Base-by-base conservation (phyloP, 176 grass and related monocot genomes). In the Chloris gayana region DNA sequence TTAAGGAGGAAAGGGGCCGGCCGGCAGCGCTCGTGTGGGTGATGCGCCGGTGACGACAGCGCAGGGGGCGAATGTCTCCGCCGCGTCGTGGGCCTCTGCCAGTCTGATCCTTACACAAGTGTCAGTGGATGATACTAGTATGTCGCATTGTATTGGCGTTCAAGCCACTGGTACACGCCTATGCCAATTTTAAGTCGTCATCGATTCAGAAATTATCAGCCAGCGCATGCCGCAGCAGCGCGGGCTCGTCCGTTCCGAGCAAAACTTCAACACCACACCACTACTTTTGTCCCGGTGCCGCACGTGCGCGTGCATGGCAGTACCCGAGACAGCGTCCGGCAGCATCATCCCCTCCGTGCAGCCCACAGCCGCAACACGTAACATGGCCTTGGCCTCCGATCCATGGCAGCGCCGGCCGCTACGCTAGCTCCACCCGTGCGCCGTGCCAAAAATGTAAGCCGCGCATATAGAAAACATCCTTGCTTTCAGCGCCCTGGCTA, bases 1-100 rank as follows among this genome's bases (percentile, higher is more conserved):
- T 51, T 24, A 47, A 30, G 47, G 22, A 76, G 66, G 44, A 4
- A 53, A 0, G 50, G 82, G n/a, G n/a, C n/a, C n/a, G n/a, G 82
- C 63, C 56, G 54, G 10, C 41, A 24, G 77, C 31, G 85, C 80
- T 69, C 89, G 89, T 88, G 85, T 80, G 83, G 78, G 70, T 83
- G 79, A 83, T 56, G 75, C 65, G 46, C 30, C 69, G 68, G 79
- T 86, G 90, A 85, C 90, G 83, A 57, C 66, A 84, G 73, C 51
- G 53, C 34, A 18, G 18, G 41, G 69, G 65, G 73, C 86, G 82
- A 86, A 86, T 92, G 86, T 83, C 73, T 78, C 79, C 78, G 86
- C 78, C 82, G 85, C 73, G 67, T 76, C 73, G 73, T 80, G 42
- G 73, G 35, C 9, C n/a, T n/a, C n/a, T n/a, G n/a, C n/a, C n/a